Evolutionary conservation across 1,284 basidiomycete species (phyloP).

Genomic region (Cryptococcus neoformans): DNA sequence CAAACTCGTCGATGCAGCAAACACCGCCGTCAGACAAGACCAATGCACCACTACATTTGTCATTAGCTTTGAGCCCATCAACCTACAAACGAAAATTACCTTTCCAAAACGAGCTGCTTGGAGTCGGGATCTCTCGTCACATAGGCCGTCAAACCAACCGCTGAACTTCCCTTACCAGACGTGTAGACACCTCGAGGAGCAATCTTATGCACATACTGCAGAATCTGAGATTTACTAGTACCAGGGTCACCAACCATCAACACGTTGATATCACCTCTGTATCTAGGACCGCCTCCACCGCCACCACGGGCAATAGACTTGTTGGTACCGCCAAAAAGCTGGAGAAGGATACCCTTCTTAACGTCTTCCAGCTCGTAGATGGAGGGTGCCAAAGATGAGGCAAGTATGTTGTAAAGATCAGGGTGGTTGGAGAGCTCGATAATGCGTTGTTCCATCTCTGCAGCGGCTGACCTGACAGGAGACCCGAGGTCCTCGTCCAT

Average conservation of each 20-base stretch:
- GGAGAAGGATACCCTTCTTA: slow-evolving; percentile 94
- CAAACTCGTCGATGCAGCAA: slow-evolving; percentile 99
- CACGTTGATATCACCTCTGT: slow-evolving; percentile 97
- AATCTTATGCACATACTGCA: slow-evolving; percentile 99
- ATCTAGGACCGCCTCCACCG: slow-evolving; percentile 90
- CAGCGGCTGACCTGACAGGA: slow-evolving; percentile 38
- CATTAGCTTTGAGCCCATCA: slow-evolving; percentile 1
- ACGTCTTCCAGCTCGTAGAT: slow-evolving; percentile 99
- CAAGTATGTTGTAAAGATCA: slow-evolving; percentile 84
- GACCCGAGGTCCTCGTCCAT: slow-evolving; percentile 53
- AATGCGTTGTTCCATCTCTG: slow-evolving; percentile 60
- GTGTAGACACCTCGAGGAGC: slow-evolving; percentile 96
- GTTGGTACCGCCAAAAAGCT: slow-evolving; percentile 96
- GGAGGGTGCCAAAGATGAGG: slow-evolving; percentile 84
- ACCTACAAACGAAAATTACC: slow-evolving; percentile 52
- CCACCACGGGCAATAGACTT: slow-evolving; percentile 91
- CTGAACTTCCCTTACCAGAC: slow-evolving; percentile 95
- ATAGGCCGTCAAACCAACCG: slow-evolving; percentile 97
- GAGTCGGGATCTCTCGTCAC: slow-evolving; percentile 97
- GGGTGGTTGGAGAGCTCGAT: slow-evolving; percentile 66
- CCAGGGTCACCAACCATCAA: slow-evolving; percentile 96
- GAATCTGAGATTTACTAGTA: slow-evolving; percentile 93
- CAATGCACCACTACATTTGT: slow-evolving; percentile 72
- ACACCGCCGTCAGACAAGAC: slow-evolving; percentile 97
- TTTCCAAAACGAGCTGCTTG: slow-evolving; percentile 95